phyloP scores from a whole-genome alignment of 2,329 filamentous ascomycete species.

The Pseudogymnoascus pannorum region DNA sequence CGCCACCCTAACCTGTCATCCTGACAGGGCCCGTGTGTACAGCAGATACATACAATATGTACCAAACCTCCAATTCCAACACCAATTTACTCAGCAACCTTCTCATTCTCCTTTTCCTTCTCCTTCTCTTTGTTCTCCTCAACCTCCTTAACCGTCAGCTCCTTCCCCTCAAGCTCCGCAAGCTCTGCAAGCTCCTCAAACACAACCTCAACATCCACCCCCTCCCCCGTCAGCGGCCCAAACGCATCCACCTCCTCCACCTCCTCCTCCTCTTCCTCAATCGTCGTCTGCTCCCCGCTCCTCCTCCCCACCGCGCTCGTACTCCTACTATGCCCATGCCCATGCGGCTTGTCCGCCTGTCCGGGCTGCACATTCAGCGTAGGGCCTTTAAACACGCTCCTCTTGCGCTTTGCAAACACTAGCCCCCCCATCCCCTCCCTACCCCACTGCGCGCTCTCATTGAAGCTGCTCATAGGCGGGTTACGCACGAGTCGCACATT shows the following conservation, averaged over 20 bases:
- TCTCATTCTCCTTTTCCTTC: not conserved
- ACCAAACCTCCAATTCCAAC: not conserved
- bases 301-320: slow-evolving; percentile 59
- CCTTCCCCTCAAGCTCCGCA: not conserved
- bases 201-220: slow-evolving; percentile 20
- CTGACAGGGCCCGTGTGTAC: not conserved
- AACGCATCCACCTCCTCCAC: slow-evolving; percentile 49
- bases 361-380: slow-evolving; percentile 44
- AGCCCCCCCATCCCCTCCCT: slow-evolving; percentile 45
- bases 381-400: slow-evolving; percentile 75
- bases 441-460: slow-evolving; percentile 48
- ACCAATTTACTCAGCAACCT: not conserved
- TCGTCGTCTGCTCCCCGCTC: slow-evolving; percentile 66
- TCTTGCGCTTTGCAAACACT: slow-evolving; percentile 74
- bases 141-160: not conserved
- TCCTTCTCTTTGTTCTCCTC: not conserved
- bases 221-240: slow-evolving; percentile 37
- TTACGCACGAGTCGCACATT: slow-evolving; percentile 77
- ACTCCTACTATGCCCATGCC: slow-evolving; percentile 42
- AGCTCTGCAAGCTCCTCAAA: not conserved
- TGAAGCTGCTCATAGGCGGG: slow-evolving; percentile 44
- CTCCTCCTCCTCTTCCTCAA: slow-evolving; percentile 51
- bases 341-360: slow-evolving; percentile 17
- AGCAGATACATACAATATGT: not conserved
- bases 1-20: not conserved